These are phyloP conservation scores for Xylaria sp. DNA, from an alignment of 2,329 filamentous ascomycete genomes.

Conservation along the genomic window DNA sequence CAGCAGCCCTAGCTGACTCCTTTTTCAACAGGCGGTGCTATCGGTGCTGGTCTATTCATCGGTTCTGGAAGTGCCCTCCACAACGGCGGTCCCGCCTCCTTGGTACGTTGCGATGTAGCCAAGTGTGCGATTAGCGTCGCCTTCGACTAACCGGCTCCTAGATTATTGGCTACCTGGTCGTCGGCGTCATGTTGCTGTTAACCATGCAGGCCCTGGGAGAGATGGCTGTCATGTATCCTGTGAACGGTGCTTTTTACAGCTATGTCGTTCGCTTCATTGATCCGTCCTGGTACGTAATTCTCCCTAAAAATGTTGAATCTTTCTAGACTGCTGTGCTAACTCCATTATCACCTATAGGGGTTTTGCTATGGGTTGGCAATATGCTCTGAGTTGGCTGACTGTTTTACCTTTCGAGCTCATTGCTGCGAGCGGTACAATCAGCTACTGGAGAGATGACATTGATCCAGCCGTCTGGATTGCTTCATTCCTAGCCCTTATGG, in stretches of 20 bases:
- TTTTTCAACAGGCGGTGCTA: slow-evolving; percentile 36
- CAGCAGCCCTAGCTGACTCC: slow-evolving; percentile 1
- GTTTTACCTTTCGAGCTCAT: slow-evolving; percentile 50
- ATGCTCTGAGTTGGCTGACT: slow-evolving; percentile 45
- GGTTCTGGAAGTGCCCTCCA: slow-evolving; percentile 57
- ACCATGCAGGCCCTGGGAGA: slow-evolving; percentile 57
- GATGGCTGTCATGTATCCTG: slow-evolving; percentile 53
- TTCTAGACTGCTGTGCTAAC: background rate
- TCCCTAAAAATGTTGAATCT: background rate
- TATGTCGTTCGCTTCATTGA: slow-evolving; percentile 58
- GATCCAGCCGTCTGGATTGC: slow-evolving; percentile 52
- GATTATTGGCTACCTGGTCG: slow-evolving; percentile 48
- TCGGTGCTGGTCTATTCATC: slow-evolving; percentile 61
- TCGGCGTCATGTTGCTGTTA: slow-evolving; percentile 54
- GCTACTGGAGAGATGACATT: slow-evolving; percentile 47
- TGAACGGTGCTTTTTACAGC: slow-evolving; percentile 59
- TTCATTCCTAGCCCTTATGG: slow-evolving; percentile 48
- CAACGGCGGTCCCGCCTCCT: slow-evolving; percentile 52
- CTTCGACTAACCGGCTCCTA: slow-evolving; percentile 15
- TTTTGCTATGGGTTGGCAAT: slow-evolving; percentile 51
- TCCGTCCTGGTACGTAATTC: slow-evolving; percentile 44
- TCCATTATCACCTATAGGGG: slow-evolving; percentile 31
- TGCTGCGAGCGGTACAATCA: slow-evolving; percentile 49
- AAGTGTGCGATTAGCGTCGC: background rate
- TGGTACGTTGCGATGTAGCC: slow-evolving; percentile 29